Conservation (phyloP, 805 yeast genomes). For the Komagataella pseudopastoris region DNA sequence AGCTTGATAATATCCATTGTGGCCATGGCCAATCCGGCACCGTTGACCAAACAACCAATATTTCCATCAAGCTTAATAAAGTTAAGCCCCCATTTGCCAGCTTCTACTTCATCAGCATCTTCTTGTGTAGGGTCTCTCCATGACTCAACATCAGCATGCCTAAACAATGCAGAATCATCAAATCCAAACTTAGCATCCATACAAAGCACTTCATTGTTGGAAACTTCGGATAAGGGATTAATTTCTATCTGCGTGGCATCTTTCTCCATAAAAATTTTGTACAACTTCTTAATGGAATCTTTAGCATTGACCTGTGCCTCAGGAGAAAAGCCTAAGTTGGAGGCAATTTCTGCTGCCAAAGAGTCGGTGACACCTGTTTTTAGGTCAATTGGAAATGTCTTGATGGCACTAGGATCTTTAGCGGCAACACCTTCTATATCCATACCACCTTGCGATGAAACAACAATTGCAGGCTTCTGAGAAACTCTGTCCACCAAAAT, state of each 20-base stretch:
- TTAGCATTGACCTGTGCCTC: conserved; percentile 81
- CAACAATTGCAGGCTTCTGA: conserved; percentile 86
- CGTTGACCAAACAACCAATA: conserved; percentile 97
- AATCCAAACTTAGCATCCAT: conserved; percentile 99
- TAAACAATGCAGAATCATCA: conserved; percentile 91
- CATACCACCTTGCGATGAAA: conserved; percentile 98
- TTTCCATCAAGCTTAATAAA: conserved; percentile 97
- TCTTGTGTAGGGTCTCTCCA: conserved; percentile 98
- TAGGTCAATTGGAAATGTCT: conserved; percentile 70
- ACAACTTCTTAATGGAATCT: conserved; percentile 71
- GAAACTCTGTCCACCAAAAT: conserved; percentile 88
- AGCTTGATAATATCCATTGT: conserved; percentile 98
- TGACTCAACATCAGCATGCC: conserved; percentile 87
- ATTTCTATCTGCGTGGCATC: conserved; percentile 98
- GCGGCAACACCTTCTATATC: conserved; percentile 98
- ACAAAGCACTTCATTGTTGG: conserved; percentile 81
- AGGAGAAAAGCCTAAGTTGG: conserved; percentile 66
- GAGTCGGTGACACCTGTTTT: conserved; percentile 69
- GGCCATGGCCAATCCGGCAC: conserved; percentile 99
- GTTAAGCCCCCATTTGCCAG: conserved; percentile 80
- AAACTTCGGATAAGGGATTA: conserved; percentile 92
- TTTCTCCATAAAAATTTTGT: conserved; percentile 77
- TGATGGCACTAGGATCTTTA: conserved; percentile 81
- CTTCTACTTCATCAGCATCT: conserved; percentile 94
- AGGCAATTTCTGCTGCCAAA: conserved; percentile 66